Percentiles rank a stretch among this genome's conserved stretches.
These are phyloP conservation scores for Tulasnella calospora DNA, from an alignment of 768 basidiomycete species.

Conservation along the genomic window DNA sequence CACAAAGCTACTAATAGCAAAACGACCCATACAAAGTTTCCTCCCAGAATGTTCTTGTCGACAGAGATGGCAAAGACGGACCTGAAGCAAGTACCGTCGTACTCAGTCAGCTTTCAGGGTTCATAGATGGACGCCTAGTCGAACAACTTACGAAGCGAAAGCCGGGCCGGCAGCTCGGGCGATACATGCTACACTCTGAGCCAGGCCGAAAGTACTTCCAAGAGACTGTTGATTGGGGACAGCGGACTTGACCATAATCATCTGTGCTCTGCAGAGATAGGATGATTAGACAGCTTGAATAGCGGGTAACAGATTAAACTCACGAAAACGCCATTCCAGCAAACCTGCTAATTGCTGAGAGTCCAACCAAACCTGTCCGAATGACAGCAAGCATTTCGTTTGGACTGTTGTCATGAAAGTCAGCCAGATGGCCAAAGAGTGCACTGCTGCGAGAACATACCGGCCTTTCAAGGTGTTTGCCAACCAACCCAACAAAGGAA, in stretches of 20 bases:
- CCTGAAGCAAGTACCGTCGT: not conserved
- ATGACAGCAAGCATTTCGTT: constrained; percentile 1
- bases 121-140: not conserved
- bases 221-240: constrained; percentile 34
- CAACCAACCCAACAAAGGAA: constrained; percentile 24
- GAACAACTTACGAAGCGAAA: constrained; percentile 28
- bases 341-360: not conserved
- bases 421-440: not conserved
- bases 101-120: not conserved
- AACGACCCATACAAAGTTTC: constrained; percentile 18
- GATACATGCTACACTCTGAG: constrained; percentile 36
- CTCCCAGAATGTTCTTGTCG: constrained; percentile 10
- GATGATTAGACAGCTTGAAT: not conserved
- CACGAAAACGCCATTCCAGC: constrained; percentile 18
- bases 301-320: not conserved
- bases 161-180: constrained; percentile 34
- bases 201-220: constrained; percentile 37
- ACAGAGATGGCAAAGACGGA: constrained; percentile 12
- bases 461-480: not conserved
- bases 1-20: not conserved
- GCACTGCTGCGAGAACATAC: not conserved
- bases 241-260: constrained; percentile 37
- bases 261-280: constrained; percentile 32
- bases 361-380: not conserved
- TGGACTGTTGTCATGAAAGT: not conserved